These are phyloP conservation scores for Massarina eburnea DNA, from an alignment of 2,329 filamentous ascomycete species.

Conservation along the genomic window DNA sequence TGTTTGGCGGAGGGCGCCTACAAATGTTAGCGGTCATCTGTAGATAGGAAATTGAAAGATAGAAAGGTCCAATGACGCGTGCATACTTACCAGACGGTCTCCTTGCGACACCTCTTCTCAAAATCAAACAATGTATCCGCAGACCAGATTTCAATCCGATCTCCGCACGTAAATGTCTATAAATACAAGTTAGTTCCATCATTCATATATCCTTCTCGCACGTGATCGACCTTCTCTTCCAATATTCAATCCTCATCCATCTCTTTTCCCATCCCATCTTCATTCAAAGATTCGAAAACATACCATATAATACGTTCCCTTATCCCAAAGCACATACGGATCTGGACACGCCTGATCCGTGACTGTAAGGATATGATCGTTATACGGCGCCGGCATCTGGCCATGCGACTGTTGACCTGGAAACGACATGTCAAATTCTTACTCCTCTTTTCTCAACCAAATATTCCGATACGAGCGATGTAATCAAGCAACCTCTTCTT, in stretches of 20 bases:
- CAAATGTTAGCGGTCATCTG: background rate
- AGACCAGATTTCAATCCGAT: constrained; percentile 49
- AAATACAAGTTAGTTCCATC: no score
- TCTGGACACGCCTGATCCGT: constrained; percentile 46
- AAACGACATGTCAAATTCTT: background rate
- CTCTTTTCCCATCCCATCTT: background rate
- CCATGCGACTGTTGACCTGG: constrained; percentile 19
- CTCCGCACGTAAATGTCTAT: constrained; percentile 49
- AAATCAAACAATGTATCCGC: constrained; percentile 45
- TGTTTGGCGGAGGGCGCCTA: constrained; percentile 46
- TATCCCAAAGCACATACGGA: constrained; percentile 47
- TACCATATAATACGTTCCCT: constrained; percentile 49
- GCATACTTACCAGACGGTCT: constrained; percentile 40
- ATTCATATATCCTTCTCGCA: background rate
- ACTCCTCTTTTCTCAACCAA: background rate
- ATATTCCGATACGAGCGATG: background rate
- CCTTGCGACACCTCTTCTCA: constrained; percentile 40
- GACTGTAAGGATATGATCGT: constrained; percentile 46
- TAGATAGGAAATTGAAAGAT: background rate
- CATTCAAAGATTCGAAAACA: constrained; percentile 1
- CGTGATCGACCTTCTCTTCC: background rate
- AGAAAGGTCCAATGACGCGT: background rate
- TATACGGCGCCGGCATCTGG: constrained; percentile 30
- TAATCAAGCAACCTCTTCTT: no score
- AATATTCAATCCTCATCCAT: background rate